Conservation (phyloP, 768 basidiomycete genomes). For the Goffeauzyma gilvescens region DNA sequence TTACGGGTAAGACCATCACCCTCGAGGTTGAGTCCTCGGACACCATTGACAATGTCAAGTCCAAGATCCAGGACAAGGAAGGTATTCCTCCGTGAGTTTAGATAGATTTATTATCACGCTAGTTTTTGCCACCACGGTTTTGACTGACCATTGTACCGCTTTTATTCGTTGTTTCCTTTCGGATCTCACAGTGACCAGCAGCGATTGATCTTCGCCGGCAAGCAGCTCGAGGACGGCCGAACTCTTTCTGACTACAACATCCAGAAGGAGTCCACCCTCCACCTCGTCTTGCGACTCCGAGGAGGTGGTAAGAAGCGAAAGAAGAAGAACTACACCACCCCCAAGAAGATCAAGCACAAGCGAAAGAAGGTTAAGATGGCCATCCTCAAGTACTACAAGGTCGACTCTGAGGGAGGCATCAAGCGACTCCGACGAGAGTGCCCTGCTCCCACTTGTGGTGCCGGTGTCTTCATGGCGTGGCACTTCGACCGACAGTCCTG, state of each 20-base stretch:
- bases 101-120: no score
- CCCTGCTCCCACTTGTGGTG: slow-evolving; percentile 36
- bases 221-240: slow-evolving; percentile 97
- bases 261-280: slow-evolving; percentile 98
- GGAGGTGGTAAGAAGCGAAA: slow-evolving; percentile 99
- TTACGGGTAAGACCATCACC: slow-evolving; percentile 97
- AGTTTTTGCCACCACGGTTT: no score
- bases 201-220: slow-evolving; percentile 95
- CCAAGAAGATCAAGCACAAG: slow-evolving; percentile 99
- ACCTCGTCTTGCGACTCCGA: slow-evolving; percentile 88
- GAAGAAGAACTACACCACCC: slow-evolving; percentile 97
- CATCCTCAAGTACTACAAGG: slow-evolving; percentile 99
- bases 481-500: slow-evolving; percentile 97
- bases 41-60: slow-evolving; percentile 95
- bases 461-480: slow-evolving; percentile 63
- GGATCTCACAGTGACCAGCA: slow-evolving; percentile 83
- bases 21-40: slow-evolving; percentile 95
- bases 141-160: no score
- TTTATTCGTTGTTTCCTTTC: slow-evolving; percentile 34
- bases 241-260: slow-evolving; percentile 51
- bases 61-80: slow-evolving; percentile 95
- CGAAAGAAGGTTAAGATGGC: slow-evolving; percentile 99
- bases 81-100: slow-evolving; percentile 39
- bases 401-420: slow-evolving; percentile 98
- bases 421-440: slow-evolving; percentile 97